Evolutionary conservation across 441 rosid genomes (phyloP).

Genomic region (Hura crepitans): DNA sequence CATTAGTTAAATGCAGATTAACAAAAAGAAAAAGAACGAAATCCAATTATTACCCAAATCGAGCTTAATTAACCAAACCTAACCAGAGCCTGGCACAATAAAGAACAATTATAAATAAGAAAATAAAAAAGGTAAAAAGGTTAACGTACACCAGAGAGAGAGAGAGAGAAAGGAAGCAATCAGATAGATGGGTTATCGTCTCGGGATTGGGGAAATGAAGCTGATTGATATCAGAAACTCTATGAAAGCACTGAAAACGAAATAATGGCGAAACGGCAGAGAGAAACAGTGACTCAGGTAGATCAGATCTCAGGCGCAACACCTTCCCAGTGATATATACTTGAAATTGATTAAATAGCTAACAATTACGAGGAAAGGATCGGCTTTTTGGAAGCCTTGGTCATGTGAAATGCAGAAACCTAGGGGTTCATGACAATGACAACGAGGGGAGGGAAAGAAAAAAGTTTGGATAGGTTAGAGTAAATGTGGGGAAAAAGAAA

Average conservation of each 20-base stretch:
- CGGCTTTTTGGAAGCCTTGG: not conserved
- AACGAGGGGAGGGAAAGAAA: not conserved
- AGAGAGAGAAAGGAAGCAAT: too few species aligned
- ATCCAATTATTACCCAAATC: not conserved
- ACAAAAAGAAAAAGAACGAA: too few species aligned
- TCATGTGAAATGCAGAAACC: slow-evolving; percentile 7
- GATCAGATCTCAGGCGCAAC: slow-evolving; percentile 22
- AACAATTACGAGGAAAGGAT: too few species aligned
- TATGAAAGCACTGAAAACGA: slow-evolving; percentile 56
- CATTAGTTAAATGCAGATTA: too few species aligned
- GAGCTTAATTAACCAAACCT: not conserved
- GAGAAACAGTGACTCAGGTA: slow-evolving; percentile 6
- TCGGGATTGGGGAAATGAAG: too few species aligned
- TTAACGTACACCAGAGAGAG: too few species aligned
- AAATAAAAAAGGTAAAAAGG: too few species aligned
- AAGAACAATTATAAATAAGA: too few species aligned
- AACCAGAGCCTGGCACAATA: not conserved
- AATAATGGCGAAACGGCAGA: slow-evolving; percentile 43
- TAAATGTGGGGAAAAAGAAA: not conserved
- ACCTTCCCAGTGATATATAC: not conserved
- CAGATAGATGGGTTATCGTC: slow-evolving; percentile 9
- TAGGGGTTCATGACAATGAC: not conserved
- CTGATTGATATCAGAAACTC: too few species aligned
- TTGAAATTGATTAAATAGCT: not conserved
- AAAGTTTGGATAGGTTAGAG: too few species aligned